Conservation (phyloP, 2,329 filamentous ascomycete species). For the Madurella fahalii region DNA sequence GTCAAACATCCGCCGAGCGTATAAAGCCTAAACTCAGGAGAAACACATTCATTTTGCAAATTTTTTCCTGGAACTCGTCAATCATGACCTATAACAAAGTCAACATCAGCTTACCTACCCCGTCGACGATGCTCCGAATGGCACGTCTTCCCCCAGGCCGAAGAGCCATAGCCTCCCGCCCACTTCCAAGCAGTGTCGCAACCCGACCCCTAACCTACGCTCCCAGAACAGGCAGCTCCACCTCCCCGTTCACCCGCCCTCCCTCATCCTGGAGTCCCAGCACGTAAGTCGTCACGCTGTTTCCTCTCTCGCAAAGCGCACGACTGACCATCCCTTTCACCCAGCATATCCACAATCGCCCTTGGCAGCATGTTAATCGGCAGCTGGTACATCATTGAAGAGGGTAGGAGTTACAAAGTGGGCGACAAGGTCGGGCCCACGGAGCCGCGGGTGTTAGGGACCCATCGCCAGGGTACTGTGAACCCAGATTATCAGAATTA, state of each 20-base stretch:
- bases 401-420: constrained; percentile 8
- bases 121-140: constrained; percentile 4
- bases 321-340: not conserved
- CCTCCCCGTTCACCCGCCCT: not conserved
- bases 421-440: not conserved
- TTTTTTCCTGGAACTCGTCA: no score
- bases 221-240: not conserved
- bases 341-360: constrained; percentile 1
- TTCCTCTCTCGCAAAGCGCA: not conserved
- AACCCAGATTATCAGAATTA: constrained; percentile 15
- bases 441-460: constrained; percentile 7
- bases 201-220: not conserved
- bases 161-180: constrained; percentile 1
- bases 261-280: constrained; percentile 4
- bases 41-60: no score
- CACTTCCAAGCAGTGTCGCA: not conserved
- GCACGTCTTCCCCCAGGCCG: constrained; percentile 1
- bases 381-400: constrained; percentile 10
- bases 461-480: constrained; percentile 6
- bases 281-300: constrained; percentile 1
- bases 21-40: no score
- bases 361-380: constrained; percentile 10
- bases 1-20: no score
- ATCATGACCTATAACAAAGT: no score
- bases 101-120: no score